Conservation (phyloP, 2,329 filamentous ascomycete genomes). For the Triangularia setosa region DNA sequence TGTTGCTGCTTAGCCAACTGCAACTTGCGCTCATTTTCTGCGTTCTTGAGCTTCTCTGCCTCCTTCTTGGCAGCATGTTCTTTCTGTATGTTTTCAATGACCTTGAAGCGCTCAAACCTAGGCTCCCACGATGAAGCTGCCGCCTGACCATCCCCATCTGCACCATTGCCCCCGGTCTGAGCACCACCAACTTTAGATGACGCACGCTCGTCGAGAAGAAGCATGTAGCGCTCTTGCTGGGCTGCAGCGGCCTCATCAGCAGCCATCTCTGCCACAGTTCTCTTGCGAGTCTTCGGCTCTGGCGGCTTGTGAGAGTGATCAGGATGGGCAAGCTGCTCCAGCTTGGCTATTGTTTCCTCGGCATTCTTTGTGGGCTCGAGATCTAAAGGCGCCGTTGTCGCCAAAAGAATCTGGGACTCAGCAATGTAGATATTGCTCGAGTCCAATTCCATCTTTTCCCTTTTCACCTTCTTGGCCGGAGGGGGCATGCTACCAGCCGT, state of each 20-base stretch:
- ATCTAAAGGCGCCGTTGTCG: conserved; percentile 70
- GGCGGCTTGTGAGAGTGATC: conserved; percentile 74
- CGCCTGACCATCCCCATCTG: conserved; percentile 70
- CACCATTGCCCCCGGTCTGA: conserved; percentile 53
- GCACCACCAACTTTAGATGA: conserved; percentile 56
- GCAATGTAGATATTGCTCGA: conserved; percentile 67
- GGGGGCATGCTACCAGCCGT: conserved; percentile 56
- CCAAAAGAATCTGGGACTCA: conserved; percentile 70
- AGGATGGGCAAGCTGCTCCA: conserved; percentile 70
- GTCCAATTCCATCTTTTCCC: conserved; percentile 71
- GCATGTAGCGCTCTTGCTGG: conserved; percentile 86
- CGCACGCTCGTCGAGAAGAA: conserved; percentile 82
- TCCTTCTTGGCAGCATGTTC: conserved; percentile 74
- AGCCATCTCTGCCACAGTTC: conserved; percentile 89
- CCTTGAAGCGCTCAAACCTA: conserved; percentile 87
- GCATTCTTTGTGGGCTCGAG: conserved; percentile 70
- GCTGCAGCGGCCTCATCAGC: conserved; percentile 91
- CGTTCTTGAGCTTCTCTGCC: conserved; percentile 67
- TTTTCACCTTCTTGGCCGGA: conserved; percentile 65
- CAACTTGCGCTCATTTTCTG: conserved; percentile 50
- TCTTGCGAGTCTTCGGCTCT: conserved; percentile 82
- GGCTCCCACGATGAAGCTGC: conserved; percentile 74
- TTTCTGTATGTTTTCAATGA: conserved; percentile 77
- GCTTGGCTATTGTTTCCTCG: conserved; percentile 65
- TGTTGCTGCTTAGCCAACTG: conserved; percentile 30